These are phyloP conservation scores for Trichoderma orchidacearum DNA, from an alignment of 495 filamentous ascomycete species.

Conservation along the genomic window DNA sequence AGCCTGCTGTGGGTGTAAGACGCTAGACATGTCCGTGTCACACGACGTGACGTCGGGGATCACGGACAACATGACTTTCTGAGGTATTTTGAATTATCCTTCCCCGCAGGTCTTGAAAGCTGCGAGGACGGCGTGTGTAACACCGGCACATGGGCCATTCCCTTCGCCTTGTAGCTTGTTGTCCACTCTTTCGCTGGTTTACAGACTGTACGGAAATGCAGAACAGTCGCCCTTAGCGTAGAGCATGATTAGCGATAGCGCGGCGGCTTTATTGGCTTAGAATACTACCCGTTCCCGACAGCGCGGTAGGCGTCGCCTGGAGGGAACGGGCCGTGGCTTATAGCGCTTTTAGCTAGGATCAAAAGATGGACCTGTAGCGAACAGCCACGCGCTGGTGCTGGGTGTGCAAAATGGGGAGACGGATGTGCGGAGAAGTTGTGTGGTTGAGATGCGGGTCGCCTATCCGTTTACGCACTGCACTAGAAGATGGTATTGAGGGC, in stretches of 20 bases:
- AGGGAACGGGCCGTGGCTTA: background rate
- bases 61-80: background rate
- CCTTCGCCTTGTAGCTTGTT: too few species aligned
- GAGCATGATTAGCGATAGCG: background rate
- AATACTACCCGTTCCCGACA: background rate
- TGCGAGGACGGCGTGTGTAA: background rate
- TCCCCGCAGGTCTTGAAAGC: background rate
- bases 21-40: background rate
- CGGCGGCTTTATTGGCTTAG: background rate
- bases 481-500: background rate
- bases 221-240: background rate
- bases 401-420: background rate
- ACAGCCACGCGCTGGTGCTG: background rate
- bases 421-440: background rate
- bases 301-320: background rate
- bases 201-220: too few species aligned
- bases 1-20: background rate
- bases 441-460: background rate
- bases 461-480: background rate
- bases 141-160: too few species aligned
- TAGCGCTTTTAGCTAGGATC: background rate
- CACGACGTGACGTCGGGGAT: background rate
- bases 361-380: background rate
- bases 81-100: background rate
- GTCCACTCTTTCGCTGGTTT: too few species aligned